Percentiles rank a stretch among this genome's conserved stretches.
Evolutionary conservation across 1,139 yeast genomes (phyloP).

Genomic region (Yamadazyma blattariae): DNA sequence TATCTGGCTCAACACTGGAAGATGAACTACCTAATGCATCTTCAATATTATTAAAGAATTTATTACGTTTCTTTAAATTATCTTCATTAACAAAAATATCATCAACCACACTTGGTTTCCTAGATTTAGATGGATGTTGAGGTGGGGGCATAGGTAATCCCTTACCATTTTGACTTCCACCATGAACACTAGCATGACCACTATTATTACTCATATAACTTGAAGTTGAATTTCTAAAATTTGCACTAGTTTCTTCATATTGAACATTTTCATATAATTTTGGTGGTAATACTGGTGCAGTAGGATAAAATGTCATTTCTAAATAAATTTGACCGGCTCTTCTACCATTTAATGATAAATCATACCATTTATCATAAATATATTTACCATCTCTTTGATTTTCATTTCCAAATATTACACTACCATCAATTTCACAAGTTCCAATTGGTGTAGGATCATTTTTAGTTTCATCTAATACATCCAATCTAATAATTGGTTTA

Average conservation of each 20-base stretch:
- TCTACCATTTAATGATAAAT: conserved; percentile 61
- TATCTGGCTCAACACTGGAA: conserved; percentile 14
- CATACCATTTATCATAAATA: conserved; percentile 75
- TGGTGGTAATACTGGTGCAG: conserved; percentile 48
- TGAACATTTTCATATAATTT: conserved; percentile 21
- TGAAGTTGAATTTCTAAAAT: conserved; percentile 1
- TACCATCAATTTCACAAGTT: conserved; percentile 72
- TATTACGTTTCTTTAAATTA: conserved; percentile 7
- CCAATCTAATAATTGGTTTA: conserved; percentile 61
- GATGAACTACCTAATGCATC: conserved; percentile 7
- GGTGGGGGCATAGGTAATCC: conserved; percentile 10
- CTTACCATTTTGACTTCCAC: background rate
- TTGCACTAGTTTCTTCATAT: conserved; percentile 7
- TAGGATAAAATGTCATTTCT: conserved; percentile 89
- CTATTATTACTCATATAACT: background rate
- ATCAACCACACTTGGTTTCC: conserved; percentile 17
- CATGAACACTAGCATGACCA: background rate
- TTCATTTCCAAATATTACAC: conserved; percentile 53
- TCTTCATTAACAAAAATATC: conserved; percentile 26
- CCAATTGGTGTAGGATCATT: conserved; percentile 86
- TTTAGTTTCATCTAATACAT: conserved; percentile 84
- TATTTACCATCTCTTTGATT: conserved; percentile 69
- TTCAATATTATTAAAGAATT: conserved; percentile 10
- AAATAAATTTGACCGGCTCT: conserved; percentile 87
- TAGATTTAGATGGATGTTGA: conserved; percentile 10